Base-by-base conservation (phyloP, 352 stramenopile genomes). In the Pythium guiyangense region DNA sequence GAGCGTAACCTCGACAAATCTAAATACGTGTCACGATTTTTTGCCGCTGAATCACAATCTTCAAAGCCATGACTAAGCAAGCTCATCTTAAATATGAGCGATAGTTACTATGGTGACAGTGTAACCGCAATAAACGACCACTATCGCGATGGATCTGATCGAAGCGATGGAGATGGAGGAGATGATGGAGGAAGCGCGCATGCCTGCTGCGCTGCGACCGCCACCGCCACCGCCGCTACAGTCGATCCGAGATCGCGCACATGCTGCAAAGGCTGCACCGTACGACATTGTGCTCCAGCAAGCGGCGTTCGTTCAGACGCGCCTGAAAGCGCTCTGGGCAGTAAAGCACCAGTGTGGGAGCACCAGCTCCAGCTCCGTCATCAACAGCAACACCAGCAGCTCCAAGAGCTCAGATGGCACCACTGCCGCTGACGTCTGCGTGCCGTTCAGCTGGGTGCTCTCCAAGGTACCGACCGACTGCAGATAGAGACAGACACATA, bases 101-200 rank as follows among this genome's bases (percentile, higher is more conserved):
- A n/a, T n/a, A n/a, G n/a, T n/a, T n/a, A n/a, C n/a, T n/a, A n/a
- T n/a, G n/a, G n/a, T n/a, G n/a, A n/a, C n/a, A n/a, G n/a, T n/a
- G n/a, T n/a, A n/a, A n/a, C n/a, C n/a, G n/a, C n/a, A n/a, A n/a
- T n/a, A n/a, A n/a, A n/a, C n/a, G n/a, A n/a, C n/a, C n/a, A n/a
- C n/a, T n/a, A n/a, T n/a, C n/a, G n/a, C n/a, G 8, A 88, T 88
- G 76, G 79, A 89, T 53, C 64, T 85, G 52, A 63, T 87, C 29
- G 72, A 87, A 50, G 77, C 63, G 10, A 74, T 86, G 62, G 74
- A 88, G 49, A 65, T 63, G 49, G 58, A 79, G 49, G 78, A 86
- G n/a, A n/a, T n/a, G n/a, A n/a, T n/a, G n/a, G n/a, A n/a, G n/a
- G n/a, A n/a, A n/a, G n/a, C n/a, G 63, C 49, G 22, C 51, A 17